A percentile compares a stretch with the other conserved stretches of the same genome.
phyloP scores from a whole-genome alignment of 768 basidiomycete genomes.

The Pulveroboletus sp. region DNA sequence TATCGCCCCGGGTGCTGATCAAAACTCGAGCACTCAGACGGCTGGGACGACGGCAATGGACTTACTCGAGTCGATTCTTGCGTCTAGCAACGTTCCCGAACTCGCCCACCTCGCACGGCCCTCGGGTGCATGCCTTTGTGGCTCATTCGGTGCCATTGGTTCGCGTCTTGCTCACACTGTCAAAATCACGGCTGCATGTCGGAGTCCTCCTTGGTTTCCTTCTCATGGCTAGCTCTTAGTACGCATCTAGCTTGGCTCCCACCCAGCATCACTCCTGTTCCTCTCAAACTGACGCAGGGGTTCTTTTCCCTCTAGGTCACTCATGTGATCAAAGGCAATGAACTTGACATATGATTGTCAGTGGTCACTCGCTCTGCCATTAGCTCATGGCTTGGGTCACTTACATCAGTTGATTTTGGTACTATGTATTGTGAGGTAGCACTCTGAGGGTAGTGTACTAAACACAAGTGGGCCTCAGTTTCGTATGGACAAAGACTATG shows the following conservation, averaged over 20 bases:
- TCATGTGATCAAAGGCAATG: not conserved
- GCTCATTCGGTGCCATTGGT: slow-evolving; percentile 23
- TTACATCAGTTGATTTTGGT: not conserved
- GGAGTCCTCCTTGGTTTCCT: slow-evolving; percentile 18
- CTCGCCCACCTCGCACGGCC: slow-evolving; percentile 7
- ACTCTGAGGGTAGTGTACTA: too few species aligned
- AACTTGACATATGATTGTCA: not conserved
- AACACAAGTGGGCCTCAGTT: too few species aligned
- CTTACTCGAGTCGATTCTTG: slow-evolving; percentile 26
- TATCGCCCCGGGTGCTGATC: slow-evolving; percentile 27
- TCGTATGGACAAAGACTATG: too few species aligned
- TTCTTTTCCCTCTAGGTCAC: not conserved
- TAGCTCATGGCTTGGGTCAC: not conserved
- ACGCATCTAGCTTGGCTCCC: not conserved
- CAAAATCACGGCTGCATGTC: slow-evolving; percentile 14
- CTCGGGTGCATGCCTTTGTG: slow-evolving; percentile 21
- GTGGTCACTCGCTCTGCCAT: not conserved
- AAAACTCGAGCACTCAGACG: not conserved
- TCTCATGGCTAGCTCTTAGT: slow-evolving; percentile 14
- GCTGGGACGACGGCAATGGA: slow-evolving; percentile 22
- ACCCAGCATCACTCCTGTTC: not conserved
- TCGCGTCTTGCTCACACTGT: slow-evolving; percentile 20
- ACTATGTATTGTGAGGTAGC: too few species aligned
- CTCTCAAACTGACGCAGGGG: not conserved
- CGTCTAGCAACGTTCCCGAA: slow-evolving; percentile 5